Base-by-base conservation (phyloP, 371 early-diverging fungal species). In the Phascolomyces articulosus region DNA sequence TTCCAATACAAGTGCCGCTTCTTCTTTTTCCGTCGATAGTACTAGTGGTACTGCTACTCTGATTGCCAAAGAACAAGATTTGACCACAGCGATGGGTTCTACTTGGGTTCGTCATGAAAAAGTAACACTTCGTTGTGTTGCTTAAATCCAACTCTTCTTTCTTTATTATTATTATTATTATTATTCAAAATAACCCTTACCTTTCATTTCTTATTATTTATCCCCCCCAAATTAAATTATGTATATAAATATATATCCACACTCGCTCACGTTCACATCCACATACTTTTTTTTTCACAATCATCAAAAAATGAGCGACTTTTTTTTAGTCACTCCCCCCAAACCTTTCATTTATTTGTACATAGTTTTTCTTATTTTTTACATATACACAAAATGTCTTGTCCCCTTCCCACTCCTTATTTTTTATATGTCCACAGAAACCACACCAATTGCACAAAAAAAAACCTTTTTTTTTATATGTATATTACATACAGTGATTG, bases 111-210 rank as follows among this genome's bases (percentile, higher is more conserved):
- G 67, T 20, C 56, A 65, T 24, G 66, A 68, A 15, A 73, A 73
- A 40, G 70, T 73, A 40, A 67, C 70, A 10, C 31, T 73, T 23
- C 67, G 74, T 40, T 69, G 70, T 40, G 63, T 69, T 58, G 62
- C 57, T 58, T 47, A 60, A 40, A 34, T 9, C 0, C 34, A 34
- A 6, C 34, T 2, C 6, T 34, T 34, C 11, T 11, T 9, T 34
- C 11, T 34, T 34, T 34, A 34, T 31, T 31, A 6, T 31, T 31
- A 38, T 57, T 21, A 10, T 47, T 20, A 41, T 60, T 56, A 56
- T 28, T 29, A 44, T 55, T 56, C 29, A 31, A 40, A 11, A 57
- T 63, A 3, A 18, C 24, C 41, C 23, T 38, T 57, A 31, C 47
- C 47, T 59, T 38, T 20, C 60, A 38, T 41, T 59, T 34, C 11